Percentiles rank a stretch among this genome's conserved stretches.
Evolutionary conservation across 192 early-diverging fungal genomes (phyloP).

Genomic region (Podila clonocystis): DNA sequence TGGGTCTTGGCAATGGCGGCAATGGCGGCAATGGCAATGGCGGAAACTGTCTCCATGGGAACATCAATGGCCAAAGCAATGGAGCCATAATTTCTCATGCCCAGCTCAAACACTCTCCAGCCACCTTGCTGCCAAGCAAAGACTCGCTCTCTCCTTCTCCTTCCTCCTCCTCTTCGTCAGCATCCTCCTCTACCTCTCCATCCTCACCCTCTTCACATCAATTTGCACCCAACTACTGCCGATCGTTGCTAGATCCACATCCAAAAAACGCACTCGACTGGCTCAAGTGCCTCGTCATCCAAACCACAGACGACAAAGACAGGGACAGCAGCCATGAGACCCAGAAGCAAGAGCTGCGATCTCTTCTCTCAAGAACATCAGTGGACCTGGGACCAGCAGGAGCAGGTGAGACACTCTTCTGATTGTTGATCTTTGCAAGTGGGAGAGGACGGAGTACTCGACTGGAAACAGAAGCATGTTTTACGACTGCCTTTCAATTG

Average conservation of each 20-base stretch:
- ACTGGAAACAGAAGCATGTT: no score
- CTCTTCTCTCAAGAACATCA: neutral
- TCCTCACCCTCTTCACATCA: neutral
- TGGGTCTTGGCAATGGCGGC: neutral
- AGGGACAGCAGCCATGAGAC: neutral
- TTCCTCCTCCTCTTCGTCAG: neutral
- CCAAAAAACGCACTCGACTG: slow-evolving; percentile 25
- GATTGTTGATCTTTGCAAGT: no score
- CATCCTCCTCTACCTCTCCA: neutral
- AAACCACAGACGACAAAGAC: slow-evolving; percentile 4
- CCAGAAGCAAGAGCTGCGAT: neutral
- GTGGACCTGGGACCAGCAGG: slow-evolving; percentile 10
- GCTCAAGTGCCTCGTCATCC: slow-evolving; percentile 38
- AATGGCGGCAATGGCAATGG: neutral
- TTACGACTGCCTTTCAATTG: no score
- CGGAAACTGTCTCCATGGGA: neutral
- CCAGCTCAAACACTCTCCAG: neutral
- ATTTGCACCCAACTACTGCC: slow-evolving; percentile 8
- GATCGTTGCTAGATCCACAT: slow-evolving; percentile 23
- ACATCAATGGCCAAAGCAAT: neutral
- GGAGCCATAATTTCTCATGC: neutral
- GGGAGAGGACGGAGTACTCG: no score
- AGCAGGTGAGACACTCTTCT: slow-evolving; percentile 8
- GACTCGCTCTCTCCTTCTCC: neutral
- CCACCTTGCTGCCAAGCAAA: neutral